Conservation (phyloP, 2,329 filamentous ascomycete species). For the Trichoderma sp. region DNA sequence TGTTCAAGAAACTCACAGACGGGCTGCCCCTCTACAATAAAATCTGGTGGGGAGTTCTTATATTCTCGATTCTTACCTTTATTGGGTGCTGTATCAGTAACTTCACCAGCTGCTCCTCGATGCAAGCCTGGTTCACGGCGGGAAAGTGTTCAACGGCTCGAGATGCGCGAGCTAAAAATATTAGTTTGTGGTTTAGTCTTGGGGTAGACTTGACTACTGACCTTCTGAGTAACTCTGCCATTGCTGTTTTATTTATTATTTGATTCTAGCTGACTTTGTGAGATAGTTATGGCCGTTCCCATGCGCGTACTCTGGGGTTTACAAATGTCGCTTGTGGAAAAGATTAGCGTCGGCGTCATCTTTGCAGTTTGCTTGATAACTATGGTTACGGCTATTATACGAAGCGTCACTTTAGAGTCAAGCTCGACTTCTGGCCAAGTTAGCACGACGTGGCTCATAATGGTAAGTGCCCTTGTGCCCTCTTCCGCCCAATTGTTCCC, state of each 20-base stretch:
- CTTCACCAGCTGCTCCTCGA: conserved; percentile 24
- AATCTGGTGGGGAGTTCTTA: conserved; percentile 22
- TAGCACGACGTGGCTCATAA: not conserved
- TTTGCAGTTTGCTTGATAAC: not conserved
- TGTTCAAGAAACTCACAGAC: conserved; percentile 23
- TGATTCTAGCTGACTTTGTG: not conserved
- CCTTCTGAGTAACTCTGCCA: conserved; percentile 20
- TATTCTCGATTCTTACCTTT: conserved; percentile 23
- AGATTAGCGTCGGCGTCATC: not conserved
- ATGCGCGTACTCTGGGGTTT: not conserved
- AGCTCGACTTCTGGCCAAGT: not conserved
- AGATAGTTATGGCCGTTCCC: not conserved
- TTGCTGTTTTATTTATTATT: not conserved
- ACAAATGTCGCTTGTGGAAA: not conserved
- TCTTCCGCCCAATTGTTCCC: not conserved
- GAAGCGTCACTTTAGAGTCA: not conserved
- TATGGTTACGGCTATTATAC: not conserved
- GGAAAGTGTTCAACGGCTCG: conserved; percentile 20
- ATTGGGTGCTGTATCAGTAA: conserved; percentile 25
- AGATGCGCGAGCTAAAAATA: conserved; percentile 22
- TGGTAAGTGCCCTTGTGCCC: not conserved
- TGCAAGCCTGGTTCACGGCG: conserved; percentile 24
- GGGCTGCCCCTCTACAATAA: conserved; percentile 21
- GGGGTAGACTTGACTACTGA: conserved; percentile 23
- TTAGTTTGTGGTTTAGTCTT: conserved; percentile 25